phyloP scores from a whole-genome alignment of 805 yeast genomes.

The Saccharomycopsis malanga region DNA sequence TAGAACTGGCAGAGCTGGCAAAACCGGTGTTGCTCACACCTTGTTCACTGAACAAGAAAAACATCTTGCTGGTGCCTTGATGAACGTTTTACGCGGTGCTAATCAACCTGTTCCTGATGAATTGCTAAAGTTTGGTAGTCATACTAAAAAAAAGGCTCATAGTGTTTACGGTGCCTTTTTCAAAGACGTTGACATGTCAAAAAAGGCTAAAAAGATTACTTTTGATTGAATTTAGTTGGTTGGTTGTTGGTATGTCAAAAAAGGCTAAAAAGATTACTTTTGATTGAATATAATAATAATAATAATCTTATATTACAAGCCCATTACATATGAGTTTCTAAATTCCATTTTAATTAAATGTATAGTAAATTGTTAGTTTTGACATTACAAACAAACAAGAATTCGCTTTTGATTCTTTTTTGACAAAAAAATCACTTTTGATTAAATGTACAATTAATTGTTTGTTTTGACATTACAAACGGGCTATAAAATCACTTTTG shows the following conservation, averaged over 20 bases:
- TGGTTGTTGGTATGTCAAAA: constrained; percentile 63
- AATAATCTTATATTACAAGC: no score
- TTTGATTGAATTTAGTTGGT: constrained; percentile 40
- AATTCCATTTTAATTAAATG: no score
- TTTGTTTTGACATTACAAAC: constrained; percentile 72
- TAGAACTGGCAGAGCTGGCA: constrained; percentile 97
- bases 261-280: constrained; percentile 90
- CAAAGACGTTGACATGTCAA: constrained; percentile 82
- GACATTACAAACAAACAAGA: no score
- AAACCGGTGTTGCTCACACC: constrained; percentile 90
- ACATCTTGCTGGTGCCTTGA: constrained; percentile 89
- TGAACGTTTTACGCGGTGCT: constrained; percentile 89
- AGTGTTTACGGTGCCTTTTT: constrained; percentile 97
- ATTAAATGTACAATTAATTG: no score
- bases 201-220: constrained; percentile 84
- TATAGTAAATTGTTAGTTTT: no score
- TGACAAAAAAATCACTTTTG: no score
- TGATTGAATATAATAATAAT: constrained; percentile 33
- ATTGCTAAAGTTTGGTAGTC: constrained; percentile 90
- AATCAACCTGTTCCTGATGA: constrained; percentile 95
- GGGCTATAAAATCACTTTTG: no score
- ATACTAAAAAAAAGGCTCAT: constrained; percentile 95
- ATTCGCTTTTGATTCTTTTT: no score
- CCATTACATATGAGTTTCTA: no score
- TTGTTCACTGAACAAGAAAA: constrained; percentile 95